phyloP scores from a whole-genome alignment of 192 early-diverging fungal genomes.

The Endogone sp. region DNA sequence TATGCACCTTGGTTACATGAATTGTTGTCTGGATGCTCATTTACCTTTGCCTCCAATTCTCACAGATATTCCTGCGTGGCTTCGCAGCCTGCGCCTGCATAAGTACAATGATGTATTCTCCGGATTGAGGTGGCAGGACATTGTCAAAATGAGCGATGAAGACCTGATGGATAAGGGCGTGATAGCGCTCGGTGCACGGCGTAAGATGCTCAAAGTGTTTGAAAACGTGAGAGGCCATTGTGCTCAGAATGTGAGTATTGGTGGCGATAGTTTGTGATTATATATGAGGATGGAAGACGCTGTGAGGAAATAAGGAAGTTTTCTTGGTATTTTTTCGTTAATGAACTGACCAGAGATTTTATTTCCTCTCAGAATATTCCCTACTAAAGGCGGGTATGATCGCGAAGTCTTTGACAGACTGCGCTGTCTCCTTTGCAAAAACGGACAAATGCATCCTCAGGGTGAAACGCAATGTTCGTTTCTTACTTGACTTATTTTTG shows the following conservation, averaged over 20 bases:
- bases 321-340: background rate
- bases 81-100: slow-evolving; percentile 88
- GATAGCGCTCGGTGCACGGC: slow-evolving; percentile 87
- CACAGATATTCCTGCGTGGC: slow-evolving; percentile 95
- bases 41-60: too few species aligned
- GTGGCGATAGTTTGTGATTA: background rate
- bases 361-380: background rate
- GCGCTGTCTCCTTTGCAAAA: background rate
- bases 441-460: background rate
- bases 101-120: slow-evolving; percentile 94
- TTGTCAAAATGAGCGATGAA: slow-evolving; percentile 82
- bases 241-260: slow-evolving; percentile 27
- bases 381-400: background rate
- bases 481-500: background rate
- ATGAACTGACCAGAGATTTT: too few species aligned
- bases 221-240: slow-evolving; percentile 58
- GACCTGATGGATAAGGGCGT: slow-evolving; percentile 82
- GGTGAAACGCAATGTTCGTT: background rate
- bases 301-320: background rate
- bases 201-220: slow-evolving; percentile 97
- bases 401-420: background rate
- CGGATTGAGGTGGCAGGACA: slow-evolving; percentile 80
- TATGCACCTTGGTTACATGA: too few species aligned
- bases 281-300: background rate
- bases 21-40: too few species aligned